These are phyloP conservation scores for Toxicodendron radicans DNA, from an alignment of 345 rosid species.

Conservation along the genomic window DNA sequence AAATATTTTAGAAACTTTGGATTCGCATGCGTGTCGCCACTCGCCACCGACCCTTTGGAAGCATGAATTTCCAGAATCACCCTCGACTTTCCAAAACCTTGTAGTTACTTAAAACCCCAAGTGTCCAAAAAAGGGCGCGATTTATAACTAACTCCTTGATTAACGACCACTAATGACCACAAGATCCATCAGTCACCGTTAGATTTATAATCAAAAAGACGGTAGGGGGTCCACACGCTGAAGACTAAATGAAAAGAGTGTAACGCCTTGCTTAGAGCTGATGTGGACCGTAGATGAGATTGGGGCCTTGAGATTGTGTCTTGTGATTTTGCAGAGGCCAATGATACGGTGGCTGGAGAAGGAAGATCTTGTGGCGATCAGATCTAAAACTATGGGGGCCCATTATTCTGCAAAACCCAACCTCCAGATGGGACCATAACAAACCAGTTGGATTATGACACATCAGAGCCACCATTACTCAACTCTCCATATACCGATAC, in stretches of 20 bases:
- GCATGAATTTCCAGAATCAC: background rate
- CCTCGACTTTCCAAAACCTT: background rate
- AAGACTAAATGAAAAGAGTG: background rate
- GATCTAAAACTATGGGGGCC: conserved; percentile 19
- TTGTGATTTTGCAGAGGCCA: background rate
- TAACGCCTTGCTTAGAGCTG: background rate
- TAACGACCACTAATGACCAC: background rate
- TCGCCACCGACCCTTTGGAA: conserved; percentile 17
- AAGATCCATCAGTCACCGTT: background rate
- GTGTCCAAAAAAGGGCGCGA: background rate
- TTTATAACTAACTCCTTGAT: background rate
- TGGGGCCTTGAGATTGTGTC: conserved; percentile 2
- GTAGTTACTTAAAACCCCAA: too few relatives aligned
- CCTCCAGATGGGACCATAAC: background rate
- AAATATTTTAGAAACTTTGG: background rate
- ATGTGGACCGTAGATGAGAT: conserved; percentile 18
- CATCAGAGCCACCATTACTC: background rate
- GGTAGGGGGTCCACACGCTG: background rate
- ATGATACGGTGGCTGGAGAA: too few relatives aligned
- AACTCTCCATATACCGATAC: too few relatives aligned
- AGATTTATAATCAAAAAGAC: background rate
- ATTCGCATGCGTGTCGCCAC: background rate
- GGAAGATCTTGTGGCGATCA: conserved; percentile 4
- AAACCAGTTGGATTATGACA: conserved; percentile 2
- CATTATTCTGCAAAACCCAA: conserved; percentile 6